Base-by-base conservation (phyloP, 768 basidiomycete genomes). In the Lentinula boryana region DNA sequence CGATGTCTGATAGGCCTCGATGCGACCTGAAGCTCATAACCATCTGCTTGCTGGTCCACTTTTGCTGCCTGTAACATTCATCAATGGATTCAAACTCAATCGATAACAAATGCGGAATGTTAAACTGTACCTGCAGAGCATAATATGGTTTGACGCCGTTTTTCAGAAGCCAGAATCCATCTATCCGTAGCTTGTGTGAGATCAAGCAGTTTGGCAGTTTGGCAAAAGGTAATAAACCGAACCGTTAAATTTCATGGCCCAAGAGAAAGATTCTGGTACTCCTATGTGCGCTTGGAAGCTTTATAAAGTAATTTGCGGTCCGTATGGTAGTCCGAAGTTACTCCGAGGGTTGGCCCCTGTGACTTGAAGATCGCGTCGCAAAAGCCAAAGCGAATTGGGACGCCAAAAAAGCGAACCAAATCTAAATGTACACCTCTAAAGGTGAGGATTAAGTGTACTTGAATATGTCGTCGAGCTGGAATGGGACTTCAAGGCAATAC, bases 81-180 rank as follows among this genome's bases (percentile, higher is more conserved):
- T 27, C 21, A 38, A 15, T 21, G 4, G n/a, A 38, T n/a, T n/a
- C n/a, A 32, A 56, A 43, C 27, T 55, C 35, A 13, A 38, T 55
- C 53, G 21, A 36, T 36, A 23, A 38, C 18, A 27, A 12, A 27
- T 13, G 9, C 16, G 27, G 4, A 8, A 21, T 23, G 35, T 27
- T 8, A 23, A 7, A 18, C 13, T 4, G 5, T 56, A 56, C 55
- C 55, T 56, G 55, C 46, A 88, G 74, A 33, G 82, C 87, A 60
- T 83, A 84, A 62, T 77, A 78, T 12, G 84, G 77, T 66, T 82
- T 84, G 60, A 85, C 80, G 43, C 84, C 87, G 62, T 80, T 75
- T 65, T 84, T 84, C 64, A 84, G 71, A 23, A 87, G 77, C 86
- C 85, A 89, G 67, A 88, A 85, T 21, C 87, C 86, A 72, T 89